Base-by-base conservation (phyloP, 352 stramenopile genomes). In the Phytophthora sp. region DNA sequence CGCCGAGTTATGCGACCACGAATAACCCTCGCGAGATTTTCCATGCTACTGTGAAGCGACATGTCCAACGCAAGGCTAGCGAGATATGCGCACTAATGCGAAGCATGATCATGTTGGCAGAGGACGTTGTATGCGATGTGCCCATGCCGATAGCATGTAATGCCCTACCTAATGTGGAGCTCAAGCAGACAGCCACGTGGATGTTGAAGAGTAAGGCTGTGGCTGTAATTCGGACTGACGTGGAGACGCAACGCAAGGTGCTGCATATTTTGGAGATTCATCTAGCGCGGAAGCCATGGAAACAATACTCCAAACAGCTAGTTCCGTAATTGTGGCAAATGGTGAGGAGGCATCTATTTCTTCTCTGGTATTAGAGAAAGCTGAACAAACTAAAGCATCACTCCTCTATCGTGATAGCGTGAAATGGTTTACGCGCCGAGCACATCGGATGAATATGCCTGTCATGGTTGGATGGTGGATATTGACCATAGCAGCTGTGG, bases 221-320 rank as follows among this genome's bases (percentile, higher is more conserved):
- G 1, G 35, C n/a, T 16, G 11, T 63, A 16, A 13, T 52, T 26
- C 13, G 26, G 8, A 66, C 57, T n/a, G 2, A 12, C 4, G 3
- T 7, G 6, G 9, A 41, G 1, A 35, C 38, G 7, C 18, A n/a
- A 11, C n/a, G 55, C 12, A 18, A 27, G 1, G 61, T 69, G 2
- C 4, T 69, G 15, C 52, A 62, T 29, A 53, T 69, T 20, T 35
- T 69, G 42, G 61, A 63, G 11, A n/a, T 54, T 13, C 31, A 50
- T 41, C 23, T 38, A 20, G 47, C 27, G 15, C 16, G 4, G 38
- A 29, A 7, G 36, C 18, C 7, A 30, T 54, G 35, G 21, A 23
- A 36, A 31, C 9, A 7, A 36, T 67, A 24, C 29, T 1, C 6
- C 3, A 16, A 8, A 8, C 20, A 41, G 35, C 8, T 6, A 41